Percentiles rank a stretch among this genome's conserved stretches.
These are phyloP conservation scores for Fusarium sp. DNA, from an alignment of 2,329 filamentous ascomycete species.

Conservation along the genomic window DNA sequence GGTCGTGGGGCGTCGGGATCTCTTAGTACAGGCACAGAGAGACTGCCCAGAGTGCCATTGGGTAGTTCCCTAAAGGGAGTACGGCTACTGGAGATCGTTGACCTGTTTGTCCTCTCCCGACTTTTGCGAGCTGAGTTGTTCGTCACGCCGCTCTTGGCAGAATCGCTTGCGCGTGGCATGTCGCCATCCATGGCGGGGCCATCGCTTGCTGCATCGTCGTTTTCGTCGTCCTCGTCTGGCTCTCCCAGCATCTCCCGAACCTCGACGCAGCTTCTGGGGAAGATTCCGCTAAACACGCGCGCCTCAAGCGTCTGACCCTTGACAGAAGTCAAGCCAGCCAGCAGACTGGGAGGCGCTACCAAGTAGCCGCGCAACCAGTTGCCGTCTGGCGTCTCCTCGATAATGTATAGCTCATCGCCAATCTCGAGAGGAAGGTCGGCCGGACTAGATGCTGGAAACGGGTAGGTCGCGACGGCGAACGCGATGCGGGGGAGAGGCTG, in stretches of 20 bases:
- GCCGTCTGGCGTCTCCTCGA: conserved; percentile 92
- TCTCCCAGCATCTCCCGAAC: conserved; percentile 92
- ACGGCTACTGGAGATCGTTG: conserved; percentile 42
- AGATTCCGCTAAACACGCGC: conserved; percentile 98
- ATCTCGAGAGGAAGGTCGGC: conserved; percentile 96
- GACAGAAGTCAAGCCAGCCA: conserved; percentile 89
- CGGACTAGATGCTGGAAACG: conserved; percentile 86
- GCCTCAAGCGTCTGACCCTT: conserved; percentile 95
- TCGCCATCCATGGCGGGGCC: conserved; percentile 43
- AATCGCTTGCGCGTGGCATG: conserved; percentile 57
- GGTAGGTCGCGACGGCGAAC: conserved; percentile 96
- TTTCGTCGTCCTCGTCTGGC: conserved; percentile 64
- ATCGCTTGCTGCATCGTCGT: conserved; percentile 53
- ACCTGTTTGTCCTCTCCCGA: conserved; percentile 49
- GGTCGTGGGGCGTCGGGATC: conserved; percentile 79
- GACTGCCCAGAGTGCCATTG: conserved; percentile 54
- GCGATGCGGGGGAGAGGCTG: conserved; percentile 95
- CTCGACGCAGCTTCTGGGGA: conserved; percentile 93
- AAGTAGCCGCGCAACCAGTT: conserved; percentile 97
- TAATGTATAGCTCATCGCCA: conserved; percentile 98
- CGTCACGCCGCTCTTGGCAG: conserved; percentile 65
- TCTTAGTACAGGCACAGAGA: conserved; percentile 64
- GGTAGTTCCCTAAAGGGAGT: conserved; percentile 52
- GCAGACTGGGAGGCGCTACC: conserved; percentile 90
- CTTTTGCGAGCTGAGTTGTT: conserved; percentile 52